Base-by-base conservation (phyloP, 31 red algal species). In the Bonnemaisonia californica region DNA sequence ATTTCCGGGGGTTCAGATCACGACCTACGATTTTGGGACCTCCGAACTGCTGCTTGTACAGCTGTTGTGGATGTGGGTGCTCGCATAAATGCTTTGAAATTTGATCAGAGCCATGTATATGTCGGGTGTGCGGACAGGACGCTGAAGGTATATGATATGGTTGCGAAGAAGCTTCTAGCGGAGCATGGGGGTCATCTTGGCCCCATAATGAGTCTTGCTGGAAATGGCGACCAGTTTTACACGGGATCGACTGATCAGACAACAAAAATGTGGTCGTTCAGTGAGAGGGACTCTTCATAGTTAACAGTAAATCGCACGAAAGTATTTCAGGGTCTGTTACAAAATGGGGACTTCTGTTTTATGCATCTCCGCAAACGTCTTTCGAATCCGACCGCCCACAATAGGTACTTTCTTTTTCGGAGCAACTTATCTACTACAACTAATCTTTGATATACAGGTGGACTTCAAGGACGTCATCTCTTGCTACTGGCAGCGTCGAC, bases 21-120 rank as follows among this genome's bases (percentile, higher is more conserved):
- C 33, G 86, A 83, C 34, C 66, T 95, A 35, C 81, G 89, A 74
- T 92, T 85, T 80, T 92, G 82, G 81, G 89, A 92, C 62, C 48
- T 92, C 12, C 71, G 82, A 67, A 92, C 89, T 30, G 89, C 81
- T 2, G 57, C 58, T 36, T 74, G 74, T 55, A 83, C 74, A 24
- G 88, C 79, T 28, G 71, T 69, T 45, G 74, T 84, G 18, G 74
- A 84, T 54, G 72, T 84, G 40, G 80, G 80, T 19, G 38, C 76
- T 41, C 88, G 88, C 21, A 79, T 91, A 34, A 91, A 91, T 51
- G 88, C 79, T 27, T 59, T 91, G 40, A 82, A 91, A n/a, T 79
- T 91, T 75, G 85, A 89, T 58, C 66, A 73, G 47, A 66, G 60
- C 19, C 74, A 67, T 70, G 85, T 89, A 28, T 80, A 81, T 56